Conservation (phyloP, 352 stramenopile genomes). For the Phytophthora pistaciae region DNA sequence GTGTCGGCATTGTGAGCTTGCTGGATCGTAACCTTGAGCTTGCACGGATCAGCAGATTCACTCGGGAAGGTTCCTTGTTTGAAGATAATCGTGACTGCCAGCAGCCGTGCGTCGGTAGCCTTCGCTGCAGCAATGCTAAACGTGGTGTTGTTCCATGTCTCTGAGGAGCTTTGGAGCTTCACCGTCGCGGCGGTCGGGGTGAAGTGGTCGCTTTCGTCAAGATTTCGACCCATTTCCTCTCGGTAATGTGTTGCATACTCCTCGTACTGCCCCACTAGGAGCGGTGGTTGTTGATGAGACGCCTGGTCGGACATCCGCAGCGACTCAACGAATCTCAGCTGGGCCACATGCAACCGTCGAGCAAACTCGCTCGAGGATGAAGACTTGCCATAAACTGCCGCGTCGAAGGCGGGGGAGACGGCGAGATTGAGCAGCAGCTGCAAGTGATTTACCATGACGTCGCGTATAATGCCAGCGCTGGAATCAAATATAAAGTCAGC, state of each 20-base stretch:
- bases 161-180: conserved; percentile 30
- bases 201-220: conserved; percentile 23
- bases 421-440: conserved; percentile 62
- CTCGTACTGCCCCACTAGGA: conserved; percentile 45
- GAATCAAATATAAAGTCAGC: not conserved
- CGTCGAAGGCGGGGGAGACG: conserved; percentile 42
- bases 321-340: conserved; percentile 31
- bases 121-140: conserved; percentile 62
- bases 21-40: conserved; percentile 50
- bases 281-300: not conserved
- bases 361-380: conserved; percentile 1
- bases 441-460: conserved; percentile 88
- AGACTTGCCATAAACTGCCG: not conserved
- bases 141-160: conserved; percentile 41
- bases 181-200: conserved; percentile 50
- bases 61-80: conserved; percentile 4
- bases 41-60: conserved; percentile 16
- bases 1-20: conserved; percentile 27
- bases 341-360: conserved; percentile 11
- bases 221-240: conserved; percentile 14
- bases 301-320: conserved; percentile 4
- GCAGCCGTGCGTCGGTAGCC: conserved; percentile 28
- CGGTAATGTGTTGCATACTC: conserved; percentile 45
- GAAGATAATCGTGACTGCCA: conserved; percentile 38
- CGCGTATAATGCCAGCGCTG: conserved; percentile 78